These are phyloP conservation scores for Tanacetum coccineum DNA, from an alignment of 129 eudicot species.

Conservation along the genomic window DNA sequence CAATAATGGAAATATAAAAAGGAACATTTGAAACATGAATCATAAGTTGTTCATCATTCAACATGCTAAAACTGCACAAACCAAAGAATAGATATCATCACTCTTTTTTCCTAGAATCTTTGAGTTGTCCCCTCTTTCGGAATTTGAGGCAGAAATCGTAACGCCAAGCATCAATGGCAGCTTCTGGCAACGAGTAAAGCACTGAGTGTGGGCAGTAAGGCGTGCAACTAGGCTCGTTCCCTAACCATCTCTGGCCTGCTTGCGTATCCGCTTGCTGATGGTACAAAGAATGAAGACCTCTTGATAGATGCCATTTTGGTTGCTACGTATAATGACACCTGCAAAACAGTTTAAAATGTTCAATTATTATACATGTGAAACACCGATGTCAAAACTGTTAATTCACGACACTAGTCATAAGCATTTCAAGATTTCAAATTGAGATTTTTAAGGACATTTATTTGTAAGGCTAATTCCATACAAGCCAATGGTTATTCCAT, in stretches of 20 bases:
- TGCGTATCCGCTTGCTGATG: conserved; percentile 81
- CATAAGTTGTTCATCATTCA: conserved; percentile 6
- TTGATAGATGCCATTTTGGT: conserved; percentile 91
- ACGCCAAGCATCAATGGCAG: too few relatives aligned
- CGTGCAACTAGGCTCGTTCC: conserved; percentile 89
- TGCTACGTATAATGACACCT: conserved; percentile 92
- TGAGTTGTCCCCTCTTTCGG: too few relatives aligned
- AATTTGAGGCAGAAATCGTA: too few relatives aligned
- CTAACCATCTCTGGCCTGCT: conserved; percentile 80
- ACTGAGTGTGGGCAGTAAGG: conserved; percentile 95
- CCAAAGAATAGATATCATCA: conserved; percentile 22
- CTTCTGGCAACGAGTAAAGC: conserved; percentile 36
- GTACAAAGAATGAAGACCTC: conserved; percentile 85
- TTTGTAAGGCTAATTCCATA: neutral
- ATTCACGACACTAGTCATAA: neutral
- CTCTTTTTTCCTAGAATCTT: too few relatives aligned
- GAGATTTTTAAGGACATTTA: neutral
- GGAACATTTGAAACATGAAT: conserved; percentile 3
- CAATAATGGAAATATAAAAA: too few relatives aligned
- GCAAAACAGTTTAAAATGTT: neutral
- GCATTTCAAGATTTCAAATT: neutral
- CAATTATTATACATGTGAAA: neutral
- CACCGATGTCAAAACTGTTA: neutral
- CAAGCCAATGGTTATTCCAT: neutral
- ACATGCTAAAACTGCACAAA: conserved; percentile 25